Conservation (phyloP, 1,139 yeast species). For the Yamadazyma buinensis region DNA sequence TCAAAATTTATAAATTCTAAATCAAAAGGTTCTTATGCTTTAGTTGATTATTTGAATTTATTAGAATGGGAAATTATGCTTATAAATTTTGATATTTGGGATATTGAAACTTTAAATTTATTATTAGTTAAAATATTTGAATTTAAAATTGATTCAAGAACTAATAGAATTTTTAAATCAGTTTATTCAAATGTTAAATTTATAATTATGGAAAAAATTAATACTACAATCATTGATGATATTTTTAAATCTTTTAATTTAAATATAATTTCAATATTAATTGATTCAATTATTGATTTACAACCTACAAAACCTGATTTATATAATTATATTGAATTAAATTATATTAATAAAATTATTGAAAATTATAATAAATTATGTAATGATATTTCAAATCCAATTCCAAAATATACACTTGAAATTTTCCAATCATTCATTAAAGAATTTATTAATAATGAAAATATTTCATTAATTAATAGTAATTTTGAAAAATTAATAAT, state of each 20-base stretch:
- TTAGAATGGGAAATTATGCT: conserved; percentile 52
- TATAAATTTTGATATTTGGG: conserved; percentile 10
- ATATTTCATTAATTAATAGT: not conserved
- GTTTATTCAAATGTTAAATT: conserved; percentile 36
- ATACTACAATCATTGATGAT: conserved; percentile 11
- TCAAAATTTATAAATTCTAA: conserved; percentile 30
- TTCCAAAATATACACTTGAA: conserved; percentile 8
- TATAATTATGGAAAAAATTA: conserved; percentile 20
- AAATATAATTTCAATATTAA: conserved; percentile 35
- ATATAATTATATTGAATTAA: conserved; percentile 17
- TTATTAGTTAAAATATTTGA: conserved; percentile 2
- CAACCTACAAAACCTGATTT: conserved; percentile 40
- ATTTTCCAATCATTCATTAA: conserved; percentile 9
- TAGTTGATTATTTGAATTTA: conserved; percentile 52
- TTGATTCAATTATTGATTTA: conserved; percentile 34
- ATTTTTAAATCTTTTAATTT: conserved; percentile 9
- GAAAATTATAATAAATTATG: conserved; percentile 7
- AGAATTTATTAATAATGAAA: conserved; percentile 6
- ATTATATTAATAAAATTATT: conserved; percentile 1
- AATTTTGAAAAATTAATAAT: conserved; percentile 57
- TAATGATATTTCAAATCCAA: conserved; percentile 5
- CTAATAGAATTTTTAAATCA: conserved; percentile 40
- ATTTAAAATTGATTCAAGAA: conserved; percentile 23
- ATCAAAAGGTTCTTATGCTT: conserved; percentile 25
- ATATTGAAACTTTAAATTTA: conserved; percentile 3